Percentiles rank a stretch among this genome's conserved stretches.
phyloP scores from a whole-genome alignment of 1,139 yeast species.

The Hemisphaericaspora xylanilytica region DNA sequence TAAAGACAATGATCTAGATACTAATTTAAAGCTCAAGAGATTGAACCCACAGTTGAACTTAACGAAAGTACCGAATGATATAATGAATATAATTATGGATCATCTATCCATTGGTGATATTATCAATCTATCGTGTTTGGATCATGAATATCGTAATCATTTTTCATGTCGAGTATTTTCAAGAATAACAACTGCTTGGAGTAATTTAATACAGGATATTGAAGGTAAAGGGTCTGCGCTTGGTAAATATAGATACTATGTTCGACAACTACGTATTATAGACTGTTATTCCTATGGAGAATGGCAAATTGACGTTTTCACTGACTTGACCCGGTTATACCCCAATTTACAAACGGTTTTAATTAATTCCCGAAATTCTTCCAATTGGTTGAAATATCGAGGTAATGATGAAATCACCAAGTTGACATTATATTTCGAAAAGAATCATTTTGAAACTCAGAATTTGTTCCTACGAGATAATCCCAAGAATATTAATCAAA shows the following conservation, averaged over 20 bases:
- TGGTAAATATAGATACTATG: conserved; percentile 11
- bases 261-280: conserved; percentile 26
- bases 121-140: conserved; percentile 23
- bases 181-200: conserved; percentile 33
- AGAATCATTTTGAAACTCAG: conserved; percentile 22
- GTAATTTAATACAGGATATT: conserved; percentile 19
- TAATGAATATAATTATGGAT: conserved; percentile 23
- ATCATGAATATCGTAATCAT: conserved; percentile 19
- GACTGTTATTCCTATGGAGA: conserved; percentile 41
- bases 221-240: conserved; percentile 6
- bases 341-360: conserved; percentile 23
- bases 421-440: conserved; percentile 29
- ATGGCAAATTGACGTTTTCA: conserved; percentile 38
- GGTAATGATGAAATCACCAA: conserved; percentile 16
- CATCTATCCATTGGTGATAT: conserved; percentile 22
- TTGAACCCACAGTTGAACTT: conserved; percentile 9
- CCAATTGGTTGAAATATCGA: conserved; percentile 45
- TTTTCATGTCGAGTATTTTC: conserved; percentile 23
- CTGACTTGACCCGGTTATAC: conserved; percentile 18
- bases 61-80: conserved; percentile 27
- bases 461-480: conserved; percentile 14
- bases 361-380: conserved; percentile 36
- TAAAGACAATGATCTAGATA: background rate
- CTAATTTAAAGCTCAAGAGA: conserved; percentile 2
- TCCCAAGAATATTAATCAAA: conserved; percentile 19